Base-by-base conservation (phyloP, 2,329 filamentous ascomycete genomes). In the Colletotrichum neosansevieriae region DNA sequence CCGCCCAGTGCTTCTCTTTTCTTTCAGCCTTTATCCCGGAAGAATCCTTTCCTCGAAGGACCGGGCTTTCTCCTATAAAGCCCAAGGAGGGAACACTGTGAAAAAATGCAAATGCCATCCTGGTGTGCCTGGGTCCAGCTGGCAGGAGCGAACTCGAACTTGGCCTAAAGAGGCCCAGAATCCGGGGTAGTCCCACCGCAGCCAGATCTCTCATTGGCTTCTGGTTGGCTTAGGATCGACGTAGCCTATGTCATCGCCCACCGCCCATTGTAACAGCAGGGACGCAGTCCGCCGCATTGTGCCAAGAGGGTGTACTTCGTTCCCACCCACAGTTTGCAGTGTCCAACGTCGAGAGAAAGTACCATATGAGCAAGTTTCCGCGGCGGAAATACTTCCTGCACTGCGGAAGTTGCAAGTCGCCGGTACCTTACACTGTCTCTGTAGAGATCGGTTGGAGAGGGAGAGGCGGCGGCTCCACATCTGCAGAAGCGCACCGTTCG, bases 181-280 rank as follows among this genome's bases (percentile, higher is more conserved):
- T 68, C 65, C 60, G 65, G 65, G 65, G 65, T 68, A 68, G 47
- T 53, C 61, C 47, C 60, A 54, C 49, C 21, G 15, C 38, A 5
- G 11, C 15, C 19, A 34, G 47, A 44, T 53, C 19, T 38, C 15
- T 68, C 47, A 65, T 68, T 68, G 65, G 65, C 45, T 65, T 38
- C 29, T 45, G 29, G 38, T 3, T 9, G 13, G 45, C 29, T 17
- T 45, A 59, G 54, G 65, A 68, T 68, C 65, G 65, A 59, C 65
- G 54, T 32, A 53, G 38, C 38, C 60, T 58, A 68, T 68, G 65
- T 68, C 60, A 64, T 68, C 65, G 65, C 65, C 65, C 65, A 68
- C 65, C 65, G 65, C 65, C 54, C 40, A 45, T 36, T 63, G 34
- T 29, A 29, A 29, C 2, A 29, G 29, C 29, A 29, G 29, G 29